Conservation (phyloP, 1,139 yeast genomes). For the Lodderomyces pseudojiufengensis region DNA sequence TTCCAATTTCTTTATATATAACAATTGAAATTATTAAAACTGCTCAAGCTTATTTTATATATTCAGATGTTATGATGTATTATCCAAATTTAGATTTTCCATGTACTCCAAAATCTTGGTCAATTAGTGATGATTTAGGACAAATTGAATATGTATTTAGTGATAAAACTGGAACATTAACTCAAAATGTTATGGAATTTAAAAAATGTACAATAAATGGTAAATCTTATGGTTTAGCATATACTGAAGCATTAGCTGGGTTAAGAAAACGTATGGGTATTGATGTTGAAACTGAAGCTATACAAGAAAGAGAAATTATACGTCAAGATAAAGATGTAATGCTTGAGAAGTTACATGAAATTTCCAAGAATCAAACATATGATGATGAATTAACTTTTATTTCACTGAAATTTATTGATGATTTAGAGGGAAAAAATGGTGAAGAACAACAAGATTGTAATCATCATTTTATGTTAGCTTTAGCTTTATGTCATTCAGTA, state of each 20-base stretch:
- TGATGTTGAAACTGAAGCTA: conserved; percentile 48
- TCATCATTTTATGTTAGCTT: conserved; percentile 49
- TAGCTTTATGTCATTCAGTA: conserved; percentile 61
- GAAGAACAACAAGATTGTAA: conserved; percentile 34
- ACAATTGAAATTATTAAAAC: conserved; percentile 60
- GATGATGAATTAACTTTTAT: conserved; percentile 47
- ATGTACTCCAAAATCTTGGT: conserved; percentile 61
- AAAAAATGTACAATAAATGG: conserved; percentile 58
- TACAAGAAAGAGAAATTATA: conserved; percentile 36
- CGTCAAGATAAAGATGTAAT: conserved; percentile 36
- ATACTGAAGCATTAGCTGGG: conserved; percentile 61
- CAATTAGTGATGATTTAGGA: conserved; percentile 62
- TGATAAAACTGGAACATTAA: conserved; percentile 60
- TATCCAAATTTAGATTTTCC: conserved; percentile 52
- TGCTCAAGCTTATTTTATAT: conserved; percentile 55
- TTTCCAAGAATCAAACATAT: conserved; percentile 23
- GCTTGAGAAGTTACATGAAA: conserved; percentile 25
- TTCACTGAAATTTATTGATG: conserved; percentile 43
- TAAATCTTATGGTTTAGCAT: conserved; percentile 53
- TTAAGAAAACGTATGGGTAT: conserved; percentile 53
- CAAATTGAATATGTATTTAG: conserved; percentile 60
- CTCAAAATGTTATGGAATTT: conserved; percentile 61
- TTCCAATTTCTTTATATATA: conserved; percentile 57
- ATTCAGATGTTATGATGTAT: conserved; percentile 50
- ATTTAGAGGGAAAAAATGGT: conserved; percentile 28